Conservation (phyloP, 2,329 filamentous ascomycete species). For the Diaporthe batatas region DNA sequence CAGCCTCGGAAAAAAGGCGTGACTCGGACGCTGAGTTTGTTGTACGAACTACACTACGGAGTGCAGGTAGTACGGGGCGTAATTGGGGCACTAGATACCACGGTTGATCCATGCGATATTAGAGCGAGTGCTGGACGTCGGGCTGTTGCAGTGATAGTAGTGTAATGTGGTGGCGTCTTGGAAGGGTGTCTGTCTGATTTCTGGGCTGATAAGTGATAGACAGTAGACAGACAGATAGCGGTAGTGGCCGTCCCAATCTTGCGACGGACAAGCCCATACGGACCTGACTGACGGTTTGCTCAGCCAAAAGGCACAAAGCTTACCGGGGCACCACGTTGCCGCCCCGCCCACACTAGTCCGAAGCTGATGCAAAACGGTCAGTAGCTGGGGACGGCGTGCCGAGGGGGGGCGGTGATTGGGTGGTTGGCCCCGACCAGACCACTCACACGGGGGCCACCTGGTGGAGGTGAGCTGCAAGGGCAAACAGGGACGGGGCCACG, state of each 20-base stretch:
- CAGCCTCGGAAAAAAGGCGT: constrained; percentile 11
- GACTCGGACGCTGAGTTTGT: neutral
- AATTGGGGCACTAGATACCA: too few species aligned
- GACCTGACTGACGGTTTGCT: constrained; percentile 7
- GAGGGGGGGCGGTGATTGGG: constrained; percentile 20
- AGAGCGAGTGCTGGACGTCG: neutral
- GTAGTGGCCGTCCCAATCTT: constrained; percentile 6
- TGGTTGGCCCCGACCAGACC: neutral
- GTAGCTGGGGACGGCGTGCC: constrained; percentile 6
- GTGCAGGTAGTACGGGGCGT: neutral
- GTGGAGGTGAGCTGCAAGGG: constrained; percentile 33
- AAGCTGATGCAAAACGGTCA: constrained; percentile 32
- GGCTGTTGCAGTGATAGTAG: too few species aligned
- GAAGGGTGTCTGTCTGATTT: constrained; percentile 5
- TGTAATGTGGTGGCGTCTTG: neutral
- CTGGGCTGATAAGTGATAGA: constrained; percentile 26
- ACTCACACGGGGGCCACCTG: constrained; percentile 5
- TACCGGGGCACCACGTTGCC: constrained; percentile 27
- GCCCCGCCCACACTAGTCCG: constrained; percentile 35
- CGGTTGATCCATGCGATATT: constrained; percentile 5
- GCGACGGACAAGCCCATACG: constrained; percentile 11
- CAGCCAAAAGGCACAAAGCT: neutral
- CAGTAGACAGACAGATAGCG: neutral
- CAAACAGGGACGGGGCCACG: constrained; percentile 26
- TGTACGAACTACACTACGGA: too few species aligned